Conservation (phyloP, 139 green algal genomes). For the Spirogloea muscicola region DNA sequence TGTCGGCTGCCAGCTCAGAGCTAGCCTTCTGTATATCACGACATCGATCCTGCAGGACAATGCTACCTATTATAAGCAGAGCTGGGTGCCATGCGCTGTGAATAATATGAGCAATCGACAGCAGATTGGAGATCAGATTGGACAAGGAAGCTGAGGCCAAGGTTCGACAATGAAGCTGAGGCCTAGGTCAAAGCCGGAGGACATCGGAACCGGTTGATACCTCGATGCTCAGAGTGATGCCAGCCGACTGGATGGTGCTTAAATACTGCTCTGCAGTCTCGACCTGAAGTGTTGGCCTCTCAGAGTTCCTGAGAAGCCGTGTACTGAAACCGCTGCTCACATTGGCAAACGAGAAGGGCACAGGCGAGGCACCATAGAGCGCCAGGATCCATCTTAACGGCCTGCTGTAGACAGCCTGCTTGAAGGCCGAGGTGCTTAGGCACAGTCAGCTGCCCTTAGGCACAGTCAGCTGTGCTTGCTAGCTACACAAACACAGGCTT, state of each 20-base stretch:
- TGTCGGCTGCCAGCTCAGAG: constrained; percentile 15
- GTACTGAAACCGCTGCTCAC: constrained; percentile 13
- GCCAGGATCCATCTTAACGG: constrained; percentile 93
- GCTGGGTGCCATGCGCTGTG: background rate
- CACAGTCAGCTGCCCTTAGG: too few relatives aligned
- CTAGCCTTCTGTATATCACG: constrained; percentile 70
- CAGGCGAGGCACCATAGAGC: constrained; percentile 70
- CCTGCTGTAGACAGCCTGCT: constrained; percentile 68
- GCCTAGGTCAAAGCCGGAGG: background rate
- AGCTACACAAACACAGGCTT: too few relatives aligned
- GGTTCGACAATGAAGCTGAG: background rate
- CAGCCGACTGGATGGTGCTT: constrained; percentile 48
- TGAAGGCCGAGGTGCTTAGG: too few relatives aligned
- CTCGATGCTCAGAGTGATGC: constrained; percentile 64
- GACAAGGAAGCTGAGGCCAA: background rate
- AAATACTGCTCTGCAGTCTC: constrained; percentile 64
- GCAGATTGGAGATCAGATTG: background rate
- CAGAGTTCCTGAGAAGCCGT: constrained; percentile 30
- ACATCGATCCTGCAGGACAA: constrained; percentile 47
- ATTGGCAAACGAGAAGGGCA: constrained; percentile 67
- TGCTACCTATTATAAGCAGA: background rate
- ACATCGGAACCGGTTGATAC: constrained; percentile 1
- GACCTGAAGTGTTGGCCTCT: too few relatives aligned
- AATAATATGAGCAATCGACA: background rate
- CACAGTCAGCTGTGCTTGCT: too few relatives aligned